Evolutionary conservation across 1,139 yeast genomes (phyloP).

Genomic region (Neolecta irregularis): DNA sequence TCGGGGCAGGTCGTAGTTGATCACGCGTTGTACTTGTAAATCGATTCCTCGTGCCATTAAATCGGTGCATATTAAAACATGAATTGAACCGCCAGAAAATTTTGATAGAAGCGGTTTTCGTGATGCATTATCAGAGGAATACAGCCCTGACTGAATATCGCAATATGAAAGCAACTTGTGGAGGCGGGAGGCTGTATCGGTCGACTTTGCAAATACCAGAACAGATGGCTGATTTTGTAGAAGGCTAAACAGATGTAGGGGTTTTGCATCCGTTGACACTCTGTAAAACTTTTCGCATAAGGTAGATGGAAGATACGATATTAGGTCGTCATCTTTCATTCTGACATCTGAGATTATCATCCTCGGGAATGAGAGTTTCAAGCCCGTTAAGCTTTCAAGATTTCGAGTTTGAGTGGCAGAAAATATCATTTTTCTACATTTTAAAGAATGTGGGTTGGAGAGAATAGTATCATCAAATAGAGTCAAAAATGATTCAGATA

Average conservation of each 20-base stretch:
- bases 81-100: constrained; percentile 37
- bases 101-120: constrained; percentile 32
- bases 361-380: constrained; percentile 54
- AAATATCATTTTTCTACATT: constrained; percentile 50
- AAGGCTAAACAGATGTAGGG: constrained; percentile 49
- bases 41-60: constrained; percentile 91
- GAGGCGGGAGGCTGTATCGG: constrained; percentile 69
- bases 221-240: constrained; percentile 22
- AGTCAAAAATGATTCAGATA: constrained; percentile 5
- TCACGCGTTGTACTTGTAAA: constrained; percentile 61
- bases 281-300: constrained; percentile 13
- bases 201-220: constrained; percentile 64
- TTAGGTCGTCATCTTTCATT: constrained; percentile 30
- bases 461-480: constrained; percentile 9
- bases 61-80: constrained; percentile 56
- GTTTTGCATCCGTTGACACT: constrained; percentile 35
- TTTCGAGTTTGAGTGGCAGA: constrained; percentile 91
- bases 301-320: constrained; percentile 26
- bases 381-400: constrained; percentile 64
- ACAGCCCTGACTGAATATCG: constrained; percentile 15
- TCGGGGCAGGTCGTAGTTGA: constrained; percentile 77
- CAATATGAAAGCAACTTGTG: constrained; percentile 46
- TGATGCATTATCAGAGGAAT: constrained; percentile 17
- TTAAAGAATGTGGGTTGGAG: constrained; percentile 15
- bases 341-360: constrained; percentile 44